Evolutionary conservation across 805 yeast genomes (phyloP).

Genomic region (Kluyveromyces wickerhamii): DNA sequence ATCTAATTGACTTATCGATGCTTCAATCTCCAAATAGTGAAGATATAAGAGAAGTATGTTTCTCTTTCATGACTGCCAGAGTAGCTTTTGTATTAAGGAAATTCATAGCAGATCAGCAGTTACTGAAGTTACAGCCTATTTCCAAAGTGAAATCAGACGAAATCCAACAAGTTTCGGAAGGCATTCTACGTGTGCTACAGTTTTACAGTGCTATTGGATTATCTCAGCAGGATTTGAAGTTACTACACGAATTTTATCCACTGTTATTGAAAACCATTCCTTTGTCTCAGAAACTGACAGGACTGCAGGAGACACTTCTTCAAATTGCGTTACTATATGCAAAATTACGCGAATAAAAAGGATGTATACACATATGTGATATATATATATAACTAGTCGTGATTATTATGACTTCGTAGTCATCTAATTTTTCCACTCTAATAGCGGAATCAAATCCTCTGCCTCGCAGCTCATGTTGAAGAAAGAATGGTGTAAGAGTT

Average conservation of each 20-base stretch:
- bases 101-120: conserved; percentile 52
- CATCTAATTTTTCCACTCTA: conserved; percentile 39
- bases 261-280: conserved; percentile 28
- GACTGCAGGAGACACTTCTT: conserved; percentile 17
- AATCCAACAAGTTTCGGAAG: conserved; percentile 38
- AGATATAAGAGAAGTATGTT: conserved; percentile 23
- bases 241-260: conserved; percentile 21
- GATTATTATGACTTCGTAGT: no score
- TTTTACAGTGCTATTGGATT: conserved; percentile 1
- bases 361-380: background rate
- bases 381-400: conserved; percentile 1
- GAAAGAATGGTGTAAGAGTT: conserved; percentile 69
- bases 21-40: conserved; percentile 14
- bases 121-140: conserved; percentile 57
- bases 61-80: conserved; percentile 49
- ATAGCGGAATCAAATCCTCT: conserved; percentile 48
- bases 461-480: conserved; percentile 56
- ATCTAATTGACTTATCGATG: conserved; percentile 39
- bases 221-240: conserved; percentile 6
- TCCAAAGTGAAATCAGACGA: conserved; percentile 61
- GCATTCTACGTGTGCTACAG: conserved; percentile 31
- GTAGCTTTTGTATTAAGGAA: conserved; percentile 54
- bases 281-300: conserved; percentile 25
- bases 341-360: background rate
- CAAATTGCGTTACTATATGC: conserved; percentile 4